Evolutionary conservation across 1,284 basidiomycete species (phyloP), one percentile per base, ranked within the genome.

Genomic region (Apiotrichum mycotoxinovorans): DNA sequence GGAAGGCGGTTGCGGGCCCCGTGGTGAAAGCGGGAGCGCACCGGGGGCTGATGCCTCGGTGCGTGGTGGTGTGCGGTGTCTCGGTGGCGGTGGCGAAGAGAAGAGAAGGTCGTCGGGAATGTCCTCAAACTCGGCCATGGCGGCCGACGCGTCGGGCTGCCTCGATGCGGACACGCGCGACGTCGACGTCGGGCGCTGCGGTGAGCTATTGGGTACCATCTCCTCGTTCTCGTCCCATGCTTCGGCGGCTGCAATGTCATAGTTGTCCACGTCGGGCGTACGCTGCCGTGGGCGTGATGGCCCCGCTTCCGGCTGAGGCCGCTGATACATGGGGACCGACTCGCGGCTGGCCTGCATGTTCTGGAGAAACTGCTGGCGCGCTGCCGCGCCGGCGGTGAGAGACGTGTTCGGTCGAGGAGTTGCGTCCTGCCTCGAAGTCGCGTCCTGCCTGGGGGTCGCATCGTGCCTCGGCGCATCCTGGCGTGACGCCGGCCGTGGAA

Each of bases 41-140:
- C 40, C 40, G n/a, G 40, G 35, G 17, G 58, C 45, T 1, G 68
- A 68, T 2, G 57, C 51, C 27, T 63, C 59, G 5, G 45, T 43
- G 15, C 46, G 12, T n/a, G 34, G 10, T 40, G 38, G 49, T 27
- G 47, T 20, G 20, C 57, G 30, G 20, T 44, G 45, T 7, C 66
- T 54, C 4, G 66, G 35, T 17, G 20, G 26, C 0, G 37, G 43
- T 4, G 41, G 27, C 1, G 59, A 70, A 4, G 71, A 70, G 0
- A 69, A 71, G 57, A 69, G 68, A 27, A 72, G 49, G 15, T 56
- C 56, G 18, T 65, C 60, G 0, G 62, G 59, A 3, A 71, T 33
- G 53, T 67, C 68, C 4, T 62, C 40, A 2, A 68, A 49, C 42
- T 67, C 71, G 4, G 56, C 62, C n/a, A 66, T 27, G 0, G 61